Evolutionary conservation across 345 rosid species (phyloP).

Genomic region (Noccaea caerulescens): DNA sequence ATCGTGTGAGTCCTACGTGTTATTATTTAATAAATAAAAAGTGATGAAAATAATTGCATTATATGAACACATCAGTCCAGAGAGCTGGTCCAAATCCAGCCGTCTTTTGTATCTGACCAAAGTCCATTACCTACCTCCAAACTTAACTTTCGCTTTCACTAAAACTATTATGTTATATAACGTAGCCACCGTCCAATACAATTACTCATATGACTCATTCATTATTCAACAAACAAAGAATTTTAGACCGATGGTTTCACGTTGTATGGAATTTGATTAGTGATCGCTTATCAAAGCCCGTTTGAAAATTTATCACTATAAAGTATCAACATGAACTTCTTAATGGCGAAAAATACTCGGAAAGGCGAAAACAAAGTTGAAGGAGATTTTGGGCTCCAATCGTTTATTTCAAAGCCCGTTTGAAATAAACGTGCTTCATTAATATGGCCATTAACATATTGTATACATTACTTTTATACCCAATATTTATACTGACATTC

Average conservation of each 20-base stretch:
- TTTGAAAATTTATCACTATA: not conserved
- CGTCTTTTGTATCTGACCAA: conserved; percentile 40
- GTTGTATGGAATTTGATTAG: not conserved
- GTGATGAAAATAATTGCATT: not conserved
- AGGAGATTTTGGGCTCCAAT: conserved; percentile 3
- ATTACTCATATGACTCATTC: conserved; percentile 15
- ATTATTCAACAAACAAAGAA: not conserved
- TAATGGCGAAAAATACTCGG: too few relatives aligned
- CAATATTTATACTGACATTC: not conserved
- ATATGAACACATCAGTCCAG: conserved; percentile 15
- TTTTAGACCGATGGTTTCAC: conserved; percentile 1
- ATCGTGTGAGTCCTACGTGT: conserved; percentile 11
- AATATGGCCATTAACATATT: too few relatives aligned
- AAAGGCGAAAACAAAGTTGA: not conserved
- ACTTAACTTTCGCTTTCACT: conserved; percentile 18
- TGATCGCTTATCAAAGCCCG: not conserved
- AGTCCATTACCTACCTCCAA: conserved; percentile 19
- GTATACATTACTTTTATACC: too few relatives aligned
- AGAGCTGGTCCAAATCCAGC: conserved; percentile 35
- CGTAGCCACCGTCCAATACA: conserved; percentile 39
- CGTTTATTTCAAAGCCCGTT: not conserved
- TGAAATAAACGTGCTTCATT: not conserved
- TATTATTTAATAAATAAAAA: not conserved
- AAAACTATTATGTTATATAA: conserved; percentile 11
- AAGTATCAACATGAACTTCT: too few relatives aligned